phyloP scores from a whole-genome alignment of 306 rosid species.

The Glycine tomentella region DNA sequence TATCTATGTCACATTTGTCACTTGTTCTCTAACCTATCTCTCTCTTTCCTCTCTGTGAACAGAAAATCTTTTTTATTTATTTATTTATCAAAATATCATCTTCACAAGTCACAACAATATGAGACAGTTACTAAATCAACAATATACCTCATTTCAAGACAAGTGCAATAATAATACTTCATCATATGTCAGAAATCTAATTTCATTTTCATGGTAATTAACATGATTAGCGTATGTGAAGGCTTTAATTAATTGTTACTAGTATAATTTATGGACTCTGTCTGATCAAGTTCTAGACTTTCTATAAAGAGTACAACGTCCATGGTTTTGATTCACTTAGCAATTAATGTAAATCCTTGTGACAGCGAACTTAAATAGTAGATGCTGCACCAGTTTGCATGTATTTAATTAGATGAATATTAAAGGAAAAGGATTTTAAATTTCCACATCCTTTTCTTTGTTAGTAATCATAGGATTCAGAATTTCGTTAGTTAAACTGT shows the following conservation, averaged over 20 bases:
- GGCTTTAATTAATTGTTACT: too few relatives aligned
- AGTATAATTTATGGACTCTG: too few relatives aligned
- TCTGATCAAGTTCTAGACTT: not conserved
- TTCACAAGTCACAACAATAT: too few relatives aligned
- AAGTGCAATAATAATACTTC: not conserved
- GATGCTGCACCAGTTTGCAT: not conserved
- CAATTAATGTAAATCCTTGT: not conserved
- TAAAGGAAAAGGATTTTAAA: not conserved
- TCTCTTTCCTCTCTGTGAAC: not conserved
- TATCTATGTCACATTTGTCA: not conserved
- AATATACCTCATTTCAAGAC: not conserved
- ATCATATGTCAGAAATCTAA: too few relatives aligned
- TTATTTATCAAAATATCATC: too few relatives aligned
- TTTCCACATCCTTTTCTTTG: not conserved
- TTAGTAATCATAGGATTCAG: not conserved
- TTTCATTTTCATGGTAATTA: too few relatives aligned
- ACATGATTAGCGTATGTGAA: too few relatives aligned
- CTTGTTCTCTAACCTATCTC: not conserved
- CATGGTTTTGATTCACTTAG: not conserved
- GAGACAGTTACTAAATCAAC: not conserved
- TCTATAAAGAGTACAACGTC: not conserved
- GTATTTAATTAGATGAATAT: not conserved
- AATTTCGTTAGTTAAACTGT: not conserved
- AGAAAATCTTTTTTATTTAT: too few relatives aligned
- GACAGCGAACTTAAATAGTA: not conserved